Evolutionary conservation across 208 protist genomes (phyloP).

Genomic region (Trypanosoma avium): DNA sequence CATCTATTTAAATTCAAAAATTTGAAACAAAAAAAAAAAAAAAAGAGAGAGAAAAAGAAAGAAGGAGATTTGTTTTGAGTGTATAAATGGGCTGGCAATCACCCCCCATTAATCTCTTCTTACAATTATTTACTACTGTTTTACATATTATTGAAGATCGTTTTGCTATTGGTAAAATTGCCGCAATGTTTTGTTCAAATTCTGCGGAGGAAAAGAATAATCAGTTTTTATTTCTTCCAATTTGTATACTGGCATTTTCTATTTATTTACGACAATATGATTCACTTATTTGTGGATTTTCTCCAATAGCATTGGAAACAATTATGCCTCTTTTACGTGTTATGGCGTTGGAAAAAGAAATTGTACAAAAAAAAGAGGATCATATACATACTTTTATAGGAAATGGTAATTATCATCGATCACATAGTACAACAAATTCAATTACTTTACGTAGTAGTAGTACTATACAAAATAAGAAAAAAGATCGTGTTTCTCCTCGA

Average conservation of each 20-base stretch:
- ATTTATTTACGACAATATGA: slow-evolving; percentile 18
- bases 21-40: too few relatives aligned
- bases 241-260: slow-evolving; percentile 18
- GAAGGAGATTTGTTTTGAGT: neutral
- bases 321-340: slow-evolving; percentile 32
- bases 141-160: slow-evolving; percentile 14
- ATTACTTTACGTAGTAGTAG: neutral
- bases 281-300: slow-evolving; percentile 19
- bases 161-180: slow-evolving; percentile 18
- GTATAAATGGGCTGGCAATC: neutral
- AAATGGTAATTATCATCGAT: slow-evolving; percentile 5
- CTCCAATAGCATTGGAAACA: slow-evolving; percentile 36
- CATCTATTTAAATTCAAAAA: too few relatives aligned
- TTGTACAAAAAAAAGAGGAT: slow-evolving; percentile 17
- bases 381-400: neutral
- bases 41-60: neutral
- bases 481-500: slow-evolving; percentile 13
- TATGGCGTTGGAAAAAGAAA: slow-evolving; percentile 24
- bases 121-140: neutral
- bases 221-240: slow-evolving; percentile 4
- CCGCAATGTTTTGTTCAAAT: neutral
- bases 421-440: neutral
- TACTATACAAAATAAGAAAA: slow-evolving; percentile 3
- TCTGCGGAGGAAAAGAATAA: slow-evolving; percentile 3
- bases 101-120: neutral